Evolutionary conservation across 1,284 basidiomycete species (phyloP).

Genomic region (Irpex rosettiformis): DNA sequence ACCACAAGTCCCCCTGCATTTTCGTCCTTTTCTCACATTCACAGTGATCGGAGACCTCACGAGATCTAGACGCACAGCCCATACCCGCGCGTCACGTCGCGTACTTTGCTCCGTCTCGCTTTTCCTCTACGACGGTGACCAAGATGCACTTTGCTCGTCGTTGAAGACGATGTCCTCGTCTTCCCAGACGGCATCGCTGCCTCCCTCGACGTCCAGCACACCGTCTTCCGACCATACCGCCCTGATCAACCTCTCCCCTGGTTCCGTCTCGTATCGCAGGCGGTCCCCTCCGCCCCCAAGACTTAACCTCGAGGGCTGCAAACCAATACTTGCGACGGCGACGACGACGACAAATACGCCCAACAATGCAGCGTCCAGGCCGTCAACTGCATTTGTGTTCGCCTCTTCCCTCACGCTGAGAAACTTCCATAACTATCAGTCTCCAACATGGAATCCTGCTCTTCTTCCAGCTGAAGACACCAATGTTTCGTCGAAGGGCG

Average conservation of each 20-base stretch:
- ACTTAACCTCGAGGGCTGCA: conserved; percentile 27
- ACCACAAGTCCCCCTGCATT: background rate
- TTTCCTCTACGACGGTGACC: background rate
- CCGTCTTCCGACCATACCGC: background rate
- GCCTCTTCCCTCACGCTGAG: conserved; percentile 26
- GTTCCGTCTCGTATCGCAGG: background rate
- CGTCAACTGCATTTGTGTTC: conserved; percentile 26
- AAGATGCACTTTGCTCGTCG: conserved; percentile 9
- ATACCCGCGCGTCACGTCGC: background rate
- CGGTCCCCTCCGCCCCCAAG: conserved; percentile 24
- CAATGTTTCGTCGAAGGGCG: background rate
- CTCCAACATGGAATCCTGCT: conserved; percentile 2
- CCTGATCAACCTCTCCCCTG: background rate
- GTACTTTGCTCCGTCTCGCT: background rate
- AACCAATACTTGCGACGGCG: conserved; percentile 18
- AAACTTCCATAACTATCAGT: conserved; percentile 16
- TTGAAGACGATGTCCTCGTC: conserved; percentile 8
- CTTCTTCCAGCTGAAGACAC: conserved; percentile 3
- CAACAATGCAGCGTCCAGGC: conserved; percentile 44
- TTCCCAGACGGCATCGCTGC: background rate
- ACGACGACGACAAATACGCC: conserved; percentile 40
- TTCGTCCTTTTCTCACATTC: background rate
- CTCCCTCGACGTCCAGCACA: background rate
- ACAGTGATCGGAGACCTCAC: background rate
- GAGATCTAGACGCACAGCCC: background rate